Conservation (phyloP, 129 eudicot species). For the Lactuca saligna region DNA sequence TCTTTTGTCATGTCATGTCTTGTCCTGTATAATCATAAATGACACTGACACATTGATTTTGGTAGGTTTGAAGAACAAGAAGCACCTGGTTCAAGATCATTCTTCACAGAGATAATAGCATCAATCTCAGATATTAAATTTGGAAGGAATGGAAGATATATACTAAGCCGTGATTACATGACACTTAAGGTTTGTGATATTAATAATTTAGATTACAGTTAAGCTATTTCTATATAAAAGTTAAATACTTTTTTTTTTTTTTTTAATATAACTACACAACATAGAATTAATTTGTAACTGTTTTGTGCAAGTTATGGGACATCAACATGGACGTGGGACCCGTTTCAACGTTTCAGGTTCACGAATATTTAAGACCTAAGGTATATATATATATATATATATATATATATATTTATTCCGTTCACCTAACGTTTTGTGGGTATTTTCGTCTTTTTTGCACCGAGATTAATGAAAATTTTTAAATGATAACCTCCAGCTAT, state of each 20-base stretch:
- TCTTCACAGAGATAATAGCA: constrained; percentile 97
- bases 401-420: not conserved
- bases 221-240: not conserved
- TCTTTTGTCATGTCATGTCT: not conserved
- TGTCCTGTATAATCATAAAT: not conserved
- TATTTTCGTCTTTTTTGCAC: constrained; percentile 1
- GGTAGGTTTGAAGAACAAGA: constrained; percentile 96
- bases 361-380: constrained; percentile 93
- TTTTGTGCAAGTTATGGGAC: constrained; percentile 83
- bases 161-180: constrained; percentile 97
- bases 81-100: constrained; percentile 96
- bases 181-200: constrained; percentile 70
- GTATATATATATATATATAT: constrained; percentile 32
- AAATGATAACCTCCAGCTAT: constrained; percentile 56
- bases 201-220: not conserved
- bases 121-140: constrained; percentile 96
- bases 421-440: constrained; percentile 5
- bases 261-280: not conserved
- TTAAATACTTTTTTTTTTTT: not conserved
- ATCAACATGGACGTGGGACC: constrained; percentile 97
- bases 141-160: constrained; percentile 81
- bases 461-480: constrained; percentile 18
- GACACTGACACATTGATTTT: not conserved
- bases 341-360: constrained; percentile 91
- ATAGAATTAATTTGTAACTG: constrained; percentile 10